Evolutionary conservation across 306 rosid species (phyloP), one percentile per base, ranked within the genome.

Genomic region (Adenanthera pavonina): DNA sequence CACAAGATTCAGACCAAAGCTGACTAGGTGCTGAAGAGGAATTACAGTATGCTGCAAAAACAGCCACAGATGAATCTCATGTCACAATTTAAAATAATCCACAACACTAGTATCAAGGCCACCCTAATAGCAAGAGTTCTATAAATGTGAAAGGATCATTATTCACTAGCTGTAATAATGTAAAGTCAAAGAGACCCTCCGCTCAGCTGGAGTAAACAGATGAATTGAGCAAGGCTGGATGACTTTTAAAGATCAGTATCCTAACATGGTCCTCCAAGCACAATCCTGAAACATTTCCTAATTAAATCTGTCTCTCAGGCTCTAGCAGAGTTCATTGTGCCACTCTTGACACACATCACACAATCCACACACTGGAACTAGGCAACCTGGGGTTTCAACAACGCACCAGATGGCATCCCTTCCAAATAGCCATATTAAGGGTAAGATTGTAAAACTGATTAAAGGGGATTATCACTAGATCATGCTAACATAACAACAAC

Each of bases 1-100:
- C 79, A 95, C 92, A 81, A 93, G 97, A 85, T 93, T 95, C 73
- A 93, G 89, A 84, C 89, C 97, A 87, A 95, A 93, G 91, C 93
- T 93, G 54, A 92, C 95, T 9, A 93, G 82, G 88, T 95, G 97
- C 84, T 93, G 99, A 78, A 91, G 87, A 46, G 97, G 97, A 78
- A 91, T 93, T 51, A 95, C 97, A 70, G 97, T 90, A 71, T 93
- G 99, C 97, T 93, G 93, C 87, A 90, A 80, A 80, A 35, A 60
- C 84, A 81, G 66, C 67, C 75, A 85, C 75, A 53, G 81, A 74
- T 6, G 73, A 16, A 76, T 35, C 11, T 59, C 44, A 12, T 56
- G 59, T 48, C 72, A 3, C 41, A 44, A 53, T 49, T 61, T 72
- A 66, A 51, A 76, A 59, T 69, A 47, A 40, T 54, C n/a, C 17